These are phyloP conservation scores for Ilex paraguariensis DNA, from an alignment of 305 asterid species.

Conservation along the genomic window DNA sequence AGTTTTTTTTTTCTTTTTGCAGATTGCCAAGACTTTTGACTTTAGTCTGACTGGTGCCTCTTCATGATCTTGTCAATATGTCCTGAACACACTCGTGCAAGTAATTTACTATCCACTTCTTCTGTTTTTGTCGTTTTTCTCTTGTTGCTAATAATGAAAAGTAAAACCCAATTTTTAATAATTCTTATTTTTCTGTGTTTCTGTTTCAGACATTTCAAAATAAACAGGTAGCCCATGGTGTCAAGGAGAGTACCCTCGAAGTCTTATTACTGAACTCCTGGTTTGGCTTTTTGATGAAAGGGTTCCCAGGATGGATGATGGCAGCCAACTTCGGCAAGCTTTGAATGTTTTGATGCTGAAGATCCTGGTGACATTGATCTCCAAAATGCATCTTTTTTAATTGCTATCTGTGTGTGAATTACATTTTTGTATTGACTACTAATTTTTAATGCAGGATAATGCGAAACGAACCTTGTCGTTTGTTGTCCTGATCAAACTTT, in stretches of 20 bases:
- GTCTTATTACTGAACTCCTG: conserved; percentile 88
- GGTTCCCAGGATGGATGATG: conserved; percentile 99
- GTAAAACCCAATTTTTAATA: too few relatives aligned
- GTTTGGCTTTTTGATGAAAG: conserved; percentile 99
- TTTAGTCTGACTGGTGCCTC: conserved; percentile 95
- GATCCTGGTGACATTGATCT: conserved; percentile 60
- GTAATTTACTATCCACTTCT: conserved; percentile 19
- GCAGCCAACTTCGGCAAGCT: conserved; percentile 97
- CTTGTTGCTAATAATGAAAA: conserved; percentile 9
- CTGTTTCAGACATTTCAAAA: conserved; percentile 88
- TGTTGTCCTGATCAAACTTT: conserved; percentile 84
- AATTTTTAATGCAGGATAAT: conserved; percentile 61
- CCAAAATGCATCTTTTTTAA: not conserved
- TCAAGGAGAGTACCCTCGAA: conserved; percentile 83
- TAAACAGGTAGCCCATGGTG: conserved; percentile 87
- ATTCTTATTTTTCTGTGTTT: not conserved
- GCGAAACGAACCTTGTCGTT: conserved; percentile 97
- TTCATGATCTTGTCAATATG: conserved; percentile 99
- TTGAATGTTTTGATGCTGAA: conserved; percentile 97
- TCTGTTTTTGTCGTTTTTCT: conserved; percentile 10
- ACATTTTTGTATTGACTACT: conserved; percentile 4
- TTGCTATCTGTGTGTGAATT: too few relatives aligned
- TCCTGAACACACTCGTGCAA: conserved; percentile 98
- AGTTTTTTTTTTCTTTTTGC: conserved; percentile 9
- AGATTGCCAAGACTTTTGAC: conserved; percentile 97